phyloP scores from a whole-genome alignment of 2,329 filamentous ascomycete species.

The Xylaria sp. region DNA sequence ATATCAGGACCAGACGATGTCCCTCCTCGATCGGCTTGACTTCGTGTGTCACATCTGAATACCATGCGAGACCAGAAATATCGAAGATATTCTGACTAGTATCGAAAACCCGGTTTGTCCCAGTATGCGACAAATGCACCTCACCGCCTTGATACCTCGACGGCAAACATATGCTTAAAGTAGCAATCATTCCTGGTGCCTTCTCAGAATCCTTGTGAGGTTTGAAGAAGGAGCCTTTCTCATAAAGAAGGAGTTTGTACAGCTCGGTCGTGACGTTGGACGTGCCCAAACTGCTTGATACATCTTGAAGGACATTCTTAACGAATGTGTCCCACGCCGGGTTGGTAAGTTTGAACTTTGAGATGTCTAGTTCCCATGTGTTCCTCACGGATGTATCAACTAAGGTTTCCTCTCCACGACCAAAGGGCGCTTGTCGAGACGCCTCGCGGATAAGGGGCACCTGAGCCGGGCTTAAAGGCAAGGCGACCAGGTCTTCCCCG shows the following conservation, averaged over 20 bases:
- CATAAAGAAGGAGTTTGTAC: constrained; percentile 53
- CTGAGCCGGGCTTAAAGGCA: constrained; percentile 37
- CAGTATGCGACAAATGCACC: constrained; percentile 45
- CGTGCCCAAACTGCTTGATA: constrained; percentile 40
- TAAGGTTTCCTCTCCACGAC: constrained; percentile 45
- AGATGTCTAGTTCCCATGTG: constrained; percentile 46
- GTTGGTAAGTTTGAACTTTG: constrained; percentile 46
- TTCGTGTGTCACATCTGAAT: not conserved
- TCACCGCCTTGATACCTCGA: constrained; percentile 52
- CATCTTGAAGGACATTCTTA: constrained; percentile 32
- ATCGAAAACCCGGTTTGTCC: constrained; percentile 39
- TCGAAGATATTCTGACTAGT: constrained; percentile 37
- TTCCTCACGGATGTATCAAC: constrained; percentile 47
- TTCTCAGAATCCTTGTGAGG: constrained; percentile 53
- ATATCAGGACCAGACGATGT: constrained; percentile 18
- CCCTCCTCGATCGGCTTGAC: constrained; percentile 12
- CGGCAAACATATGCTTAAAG: constrained; percentile 52
- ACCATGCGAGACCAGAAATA: constrained; percentile 38
- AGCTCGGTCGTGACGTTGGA: constrained; percentile 39
- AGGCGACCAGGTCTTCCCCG: constrained; percentile 31
- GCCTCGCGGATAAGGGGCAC: constrained; percentile 34
- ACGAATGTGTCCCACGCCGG: constrained; percentile 44
- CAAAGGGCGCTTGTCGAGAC: constrained; percentile 44
- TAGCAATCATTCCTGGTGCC: constrained; percentile 52
- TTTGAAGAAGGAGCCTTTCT: constrained; percentile 54